A percentile compares a stretch with the other conserved stretches of the same genome.
Conservation (phyloP, 78 protist species). For the Anaeramoeba flamelloides region DNA sequence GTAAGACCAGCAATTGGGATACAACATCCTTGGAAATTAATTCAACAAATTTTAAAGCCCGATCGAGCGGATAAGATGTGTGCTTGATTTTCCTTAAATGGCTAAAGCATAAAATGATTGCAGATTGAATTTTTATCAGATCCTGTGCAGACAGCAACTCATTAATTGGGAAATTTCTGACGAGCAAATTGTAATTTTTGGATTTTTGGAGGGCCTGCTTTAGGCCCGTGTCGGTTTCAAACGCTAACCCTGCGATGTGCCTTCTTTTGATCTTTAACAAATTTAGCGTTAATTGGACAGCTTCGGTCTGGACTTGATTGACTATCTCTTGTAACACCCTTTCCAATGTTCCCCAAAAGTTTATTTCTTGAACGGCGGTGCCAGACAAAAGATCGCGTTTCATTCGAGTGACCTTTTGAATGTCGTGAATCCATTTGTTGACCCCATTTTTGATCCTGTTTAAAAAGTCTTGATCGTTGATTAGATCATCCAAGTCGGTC, state of each 20-base stretch:
- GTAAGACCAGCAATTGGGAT: constrained; percentile 20
- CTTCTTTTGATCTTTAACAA: neutral
- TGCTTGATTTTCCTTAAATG: constrained; percentile 34
- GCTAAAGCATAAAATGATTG: constrained; percentile 20
- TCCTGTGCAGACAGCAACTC: constrained; percentile 35
- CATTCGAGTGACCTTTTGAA: constrained; percentile 53
- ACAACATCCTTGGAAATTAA: constrained; percentile 41
- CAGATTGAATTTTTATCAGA: constrained; percentile 15
- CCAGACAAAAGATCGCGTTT: constrained; percentile 9
- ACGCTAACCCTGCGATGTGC: constrained; percentile 1
- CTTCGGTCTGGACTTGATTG: neutral
- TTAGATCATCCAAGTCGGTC: neutral
- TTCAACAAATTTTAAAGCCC: constrained; percentile 28
- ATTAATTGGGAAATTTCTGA: constrained; percentile 47
- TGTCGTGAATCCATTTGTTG: constrained; percentile 33
- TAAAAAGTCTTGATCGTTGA: neutral
- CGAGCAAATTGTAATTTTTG: constrained; percentile 25
- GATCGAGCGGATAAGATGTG: constrained; percentile 15
- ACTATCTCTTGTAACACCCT: constrained; percentile 12
- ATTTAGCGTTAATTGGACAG: neutral
- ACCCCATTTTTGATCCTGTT: constrained; percentile 29
- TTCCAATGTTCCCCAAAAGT: constrained; percentile 52
- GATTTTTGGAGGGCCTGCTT: constrained; percentile 21
- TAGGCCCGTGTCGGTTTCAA: constrained; percentile 41
- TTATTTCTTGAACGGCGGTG: constrained; percentile 28